Conservation (phyloP, 768 basidiomycete species). For the Tephrocybe rancida region DNA sequence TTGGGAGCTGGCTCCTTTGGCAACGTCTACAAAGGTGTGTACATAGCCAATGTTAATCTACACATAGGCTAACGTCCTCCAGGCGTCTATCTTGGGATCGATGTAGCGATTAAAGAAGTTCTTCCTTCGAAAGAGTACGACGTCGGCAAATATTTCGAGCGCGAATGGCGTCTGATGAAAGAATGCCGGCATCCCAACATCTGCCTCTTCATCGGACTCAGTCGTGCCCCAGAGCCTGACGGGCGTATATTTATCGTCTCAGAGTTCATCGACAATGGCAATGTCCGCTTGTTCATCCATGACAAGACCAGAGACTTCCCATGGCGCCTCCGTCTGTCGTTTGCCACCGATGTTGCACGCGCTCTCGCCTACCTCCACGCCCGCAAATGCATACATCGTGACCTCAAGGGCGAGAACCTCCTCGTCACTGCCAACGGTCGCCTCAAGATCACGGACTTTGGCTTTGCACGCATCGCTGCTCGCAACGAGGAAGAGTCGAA, state of each 20-base stretch:
- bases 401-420: slow-evolving; percentile 97
- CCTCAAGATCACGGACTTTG: slow-evolving; percentile 98
- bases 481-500: slow-evolving; percentile 89
- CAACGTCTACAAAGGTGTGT: slow-evolving; percentile 82
- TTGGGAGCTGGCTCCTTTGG: slow-evolving; percentile 93
- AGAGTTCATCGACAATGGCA: slow-evolving; percentile 92
- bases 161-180: slow-evolving; percentile 99
- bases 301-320: slow-evolving; percentile 84
- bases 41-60: background rate
- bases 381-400: slow-evolving; percentile 84
- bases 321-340: slow-evolving; percentile 92
- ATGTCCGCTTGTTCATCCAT: slow-evolving; percentile 89
- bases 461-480: slow-evolving; percentile 93
- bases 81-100: slow-evolving; percentile 93
- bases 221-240: slow-evolving; percentile 74
- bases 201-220: slow-evolving; percentile 90
- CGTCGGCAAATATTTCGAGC: slow-evolving; percentile 95
- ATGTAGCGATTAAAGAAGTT: slow-evolving; percentile 96
- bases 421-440: slow-evolving; percentile 94
- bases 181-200: slow-evolving; percentile 93
- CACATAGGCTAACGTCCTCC: slow-evolving; percentile 3
- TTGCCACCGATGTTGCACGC: slow-evolving; percentile 92
- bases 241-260: slow-evolving; percentile 93
- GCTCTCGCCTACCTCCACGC: slow-evolving; percentile 98
- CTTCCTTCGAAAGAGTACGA: slow-evolving; percentile 91